These are phyloP conservation scores for Trypanosoma cruzi DNA, from an alignment of 208 protist species.

Conservation along the genomic window DNA sequence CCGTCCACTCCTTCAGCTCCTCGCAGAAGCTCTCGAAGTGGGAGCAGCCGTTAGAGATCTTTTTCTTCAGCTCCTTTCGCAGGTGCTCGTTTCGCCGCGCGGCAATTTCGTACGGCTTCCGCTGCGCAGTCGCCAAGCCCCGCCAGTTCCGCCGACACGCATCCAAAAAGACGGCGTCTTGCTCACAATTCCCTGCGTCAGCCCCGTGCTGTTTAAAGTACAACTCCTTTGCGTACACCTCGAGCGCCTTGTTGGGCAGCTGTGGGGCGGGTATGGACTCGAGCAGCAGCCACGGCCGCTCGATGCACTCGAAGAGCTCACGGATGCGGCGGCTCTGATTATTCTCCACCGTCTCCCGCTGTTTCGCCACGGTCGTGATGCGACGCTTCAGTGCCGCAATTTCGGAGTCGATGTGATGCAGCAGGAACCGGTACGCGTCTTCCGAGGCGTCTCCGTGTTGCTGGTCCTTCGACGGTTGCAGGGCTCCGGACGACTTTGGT, in stretches of 20 bases:
- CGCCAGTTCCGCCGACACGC: conserved; percentile 70
- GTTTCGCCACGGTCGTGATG: conserved; percentile 46
- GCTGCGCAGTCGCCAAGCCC: conserved; percentile 35
- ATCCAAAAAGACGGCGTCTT: conserved; percentile 66
- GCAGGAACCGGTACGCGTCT: conserved; percentile 75
- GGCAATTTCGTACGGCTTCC: conserved; percentile 69
- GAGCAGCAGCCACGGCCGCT: conserved; percentile 73
- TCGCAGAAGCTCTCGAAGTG: conserved; percentile 70
- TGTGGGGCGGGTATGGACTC: conserved; percentile 43
- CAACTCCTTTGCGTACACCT: conserved; percentile 82
- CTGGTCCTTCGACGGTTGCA: conserved; percentile 3
- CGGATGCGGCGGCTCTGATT: conserved; percentile 49
- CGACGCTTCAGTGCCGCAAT: conserved; percentile 69
- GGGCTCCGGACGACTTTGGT: neutral
- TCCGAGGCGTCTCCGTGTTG: conserved; percentile 25
- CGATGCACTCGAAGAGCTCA: conserved; percentile 72
- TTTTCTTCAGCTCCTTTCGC: conserved; percentile 59
- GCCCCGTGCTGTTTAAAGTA: conserved; percentile 27
- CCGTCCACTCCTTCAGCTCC: conserved; percentile 56
- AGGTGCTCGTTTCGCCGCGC: conserved; percentile 56
- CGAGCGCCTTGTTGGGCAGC: conserved; percentile 61
- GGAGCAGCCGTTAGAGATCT: conserved; percentile 53
- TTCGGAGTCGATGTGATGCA: conserved; percentile 82
- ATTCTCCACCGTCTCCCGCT: conserved; percentile 41
- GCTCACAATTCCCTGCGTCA: conserved; percentile 15